These are phyloP conservation scores for Phtheirospermum japonicum DNA, from an alignment of 257 asterid species.

Conservation along the genomic window DNA sequence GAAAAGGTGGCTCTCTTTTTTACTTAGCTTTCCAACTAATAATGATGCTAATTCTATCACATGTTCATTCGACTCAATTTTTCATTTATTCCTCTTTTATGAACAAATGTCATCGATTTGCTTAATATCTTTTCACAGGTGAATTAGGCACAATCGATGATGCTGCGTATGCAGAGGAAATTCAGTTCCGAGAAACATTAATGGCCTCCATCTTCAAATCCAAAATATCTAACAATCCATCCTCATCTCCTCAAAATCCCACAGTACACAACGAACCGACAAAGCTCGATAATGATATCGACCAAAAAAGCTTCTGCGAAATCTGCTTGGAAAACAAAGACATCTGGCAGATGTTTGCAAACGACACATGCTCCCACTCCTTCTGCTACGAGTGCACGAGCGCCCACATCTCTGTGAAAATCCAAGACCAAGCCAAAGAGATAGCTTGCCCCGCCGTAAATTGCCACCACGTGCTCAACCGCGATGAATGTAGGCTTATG, in stretches of 20 bases:
- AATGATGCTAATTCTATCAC: too few species aligned
- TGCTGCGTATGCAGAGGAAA: slow-evolving; percentile 42
- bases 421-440: slow-evolving; percentile 34
- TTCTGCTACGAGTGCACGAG: slow-evolving; percentile 62
- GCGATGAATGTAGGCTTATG: slow-evolving; percentile 40
- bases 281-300: too few species aligned
- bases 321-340: slow-evolving; percentile 62
- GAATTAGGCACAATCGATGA: slow-evolving; percentile 21
- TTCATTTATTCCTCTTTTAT: too few species aligned
- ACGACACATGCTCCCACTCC: slow-evolving; percentile 48
- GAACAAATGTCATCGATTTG: too few species aligned
- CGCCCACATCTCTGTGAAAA: slow-evolving; percentile 45
- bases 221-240: background rate
- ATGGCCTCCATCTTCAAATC: slow-evolving; percentile 39
- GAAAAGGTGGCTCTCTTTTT: too few species aligned
- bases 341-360: slow-evolving; percentile 59
- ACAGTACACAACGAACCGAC: background rate
- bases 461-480: slow-evolving; percentile 42
- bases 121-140: too few species aligned
- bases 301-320: slow-evolving; percentile 37
- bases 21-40: too few species aligned
- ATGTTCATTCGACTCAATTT: too few species aligned
- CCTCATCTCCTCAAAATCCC: slow-evolving; percentile 24
- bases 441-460: slow-evolving; percentile 48
- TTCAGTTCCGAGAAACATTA: slow-evolving; percentile 48